Conservation (phyloP, 306 rosid species). For the Corylus avellana region DNA sequence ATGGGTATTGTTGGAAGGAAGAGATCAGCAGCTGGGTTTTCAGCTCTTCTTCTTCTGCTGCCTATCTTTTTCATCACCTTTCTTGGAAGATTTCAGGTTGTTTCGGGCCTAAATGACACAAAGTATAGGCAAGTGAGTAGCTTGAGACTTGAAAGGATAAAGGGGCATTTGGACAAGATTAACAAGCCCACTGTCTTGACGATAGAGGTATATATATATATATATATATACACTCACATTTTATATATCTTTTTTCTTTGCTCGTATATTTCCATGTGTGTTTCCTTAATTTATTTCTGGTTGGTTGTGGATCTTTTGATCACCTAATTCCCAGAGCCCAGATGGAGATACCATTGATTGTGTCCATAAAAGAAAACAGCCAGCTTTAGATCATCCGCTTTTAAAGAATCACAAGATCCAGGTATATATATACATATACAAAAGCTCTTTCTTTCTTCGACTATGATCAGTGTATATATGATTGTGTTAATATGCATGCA, state of each 20-base stretch:
- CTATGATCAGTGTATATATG: too few species aligned
- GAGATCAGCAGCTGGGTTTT: slow-evolving; percentile 8
- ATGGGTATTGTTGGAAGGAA: slow-evolving; percentile 30
- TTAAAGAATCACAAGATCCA: slow-evolving; percentile 64
- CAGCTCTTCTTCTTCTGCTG: slow-evolving; percentile 27
- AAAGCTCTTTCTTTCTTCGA: background rate
- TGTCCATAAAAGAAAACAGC: slow-evolving; percentile 58
- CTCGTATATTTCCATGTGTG: background rate
- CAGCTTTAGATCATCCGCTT: slow-evolving; percentile 65
- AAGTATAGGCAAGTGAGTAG: slow-evolving; percentile 49
- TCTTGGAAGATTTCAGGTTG: slow-evolving; percentile 1
- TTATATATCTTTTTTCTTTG: background rate
- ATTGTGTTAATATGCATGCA: background rate
- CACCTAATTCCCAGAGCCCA: slow-evolving; percentile 56
- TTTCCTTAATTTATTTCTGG: background rate
- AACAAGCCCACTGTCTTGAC: slow-evolving; percentile 78
- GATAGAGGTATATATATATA: slow-evolving; percentile 48
- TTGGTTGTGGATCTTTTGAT: too few species aligned
- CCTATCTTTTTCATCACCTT: slow-evolving; percentile 12
- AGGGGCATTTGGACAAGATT: slow-evolving; percentile 71
- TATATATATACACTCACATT: background rate
- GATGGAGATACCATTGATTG: slow-evolving; percentile 64
- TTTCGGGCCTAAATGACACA: slow-evolving; percentile 55
- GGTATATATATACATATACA: slow-evolving; percentile 24
- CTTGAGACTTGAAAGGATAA: slow-evolving; percentile 76